These are phyloP conservation scores for Penicillium sp. DNA, from an alignment of 2,329 filamentous ascomycete genomes.

Conservation along the genomic window DNA sequence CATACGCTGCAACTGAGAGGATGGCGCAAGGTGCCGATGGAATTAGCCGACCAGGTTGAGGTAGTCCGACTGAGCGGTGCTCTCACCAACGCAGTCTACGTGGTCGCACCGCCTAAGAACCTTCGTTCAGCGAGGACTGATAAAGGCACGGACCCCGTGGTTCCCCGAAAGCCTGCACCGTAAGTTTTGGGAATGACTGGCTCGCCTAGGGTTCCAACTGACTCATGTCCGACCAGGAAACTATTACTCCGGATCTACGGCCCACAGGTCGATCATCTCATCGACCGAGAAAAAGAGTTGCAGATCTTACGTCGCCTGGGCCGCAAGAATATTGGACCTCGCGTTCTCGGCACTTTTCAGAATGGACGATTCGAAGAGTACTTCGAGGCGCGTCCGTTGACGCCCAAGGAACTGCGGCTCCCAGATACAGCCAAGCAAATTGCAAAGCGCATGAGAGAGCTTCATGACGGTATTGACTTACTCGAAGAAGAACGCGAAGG, in stretches of 20 bases:
- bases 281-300: slow-evolving; percentile 86
- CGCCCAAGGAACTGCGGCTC: slow-evolving; percentile 66
- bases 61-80: slow-evolving; percentile 65
- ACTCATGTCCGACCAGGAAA: slow-evolving; percentile 49
- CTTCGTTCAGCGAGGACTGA: slow-evolving; percentile 44
- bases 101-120: slow-evolving; percentile 72
- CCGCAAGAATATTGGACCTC: slow-evolving; percentile 86
- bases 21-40: slow-evolving; percentile 71
- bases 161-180: slow-evolving; percentile 48
- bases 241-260: slow-evolving; percentile 88
- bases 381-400: slow-evolving; percentile 77
- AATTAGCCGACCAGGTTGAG: slow-evolving; percentile 40
- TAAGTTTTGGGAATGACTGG: slow-evolving; percentile 34
- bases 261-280: slow-evolving; percentile 89
- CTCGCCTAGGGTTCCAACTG: background rate
- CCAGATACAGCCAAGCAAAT: slow-evolving; percentile 85
- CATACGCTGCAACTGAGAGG: slow-evolving; percentile 88
- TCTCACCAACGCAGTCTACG: slow-evolving; percentile 93
- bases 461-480: slow-evolving; percentile 89
- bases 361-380: slow-evolving; percentile 97
- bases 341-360: slow-evolving; percentile 81
- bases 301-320: slow-evolving; percentile 78
- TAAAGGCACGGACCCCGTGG: slow-evolving; percentile 35
- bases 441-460: slow-evolving; percentile 92
- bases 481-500: slow-evolving; percentile 68